A percentile compares a stretch with the other conserved stretches of the same genome.
Conservation (phyloP, 2,329 filamentous ascomycete genomes). For the Pseudogymnoascus sp. region DNA sequence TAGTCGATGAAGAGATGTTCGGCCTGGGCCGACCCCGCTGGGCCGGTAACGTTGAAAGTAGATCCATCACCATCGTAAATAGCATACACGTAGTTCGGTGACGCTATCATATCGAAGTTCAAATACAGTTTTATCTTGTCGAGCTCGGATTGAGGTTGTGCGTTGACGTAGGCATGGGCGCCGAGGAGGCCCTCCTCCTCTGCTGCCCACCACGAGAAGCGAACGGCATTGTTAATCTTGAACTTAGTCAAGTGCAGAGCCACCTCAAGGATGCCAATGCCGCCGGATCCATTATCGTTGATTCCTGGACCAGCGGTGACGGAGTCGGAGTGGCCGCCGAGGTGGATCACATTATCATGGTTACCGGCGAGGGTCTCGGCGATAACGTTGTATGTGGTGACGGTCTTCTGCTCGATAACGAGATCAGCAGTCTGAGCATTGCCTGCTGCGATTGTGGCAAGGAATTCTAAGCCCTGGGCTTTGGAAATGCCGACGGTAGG, state of each 20-base stretch:
- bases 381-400: constrained; percentile 16
- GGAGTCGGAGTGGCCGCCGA: constrained; percentile 54
- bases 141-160: constrained; percentile 39
- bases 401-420: constrained; percentile 10
- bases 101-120: constrained; percentile 58
- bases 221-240: constrained; percentile 48
- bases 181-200: constrained; percentile 57
- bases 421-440: constrained; percentile 13
- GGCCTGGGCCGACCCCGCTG: constrained; percentile 45
- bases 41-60: constrained; percentile 44
- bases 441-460: constrained; percentile 8
- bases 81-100: constrained; percentile 48
- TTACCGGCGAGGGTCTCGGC: constrained; percentile 51
- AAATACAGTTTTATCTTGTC: constrained; percentile 50
- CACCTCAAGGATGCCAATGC: constrained; percentile 48
- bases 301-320: constrained; percentile 54
- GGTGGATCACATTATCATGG: constrained; percentile 47
- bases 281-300: constrained; percentile 57
- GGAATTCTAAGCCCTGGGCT: constrained; percentile 13
- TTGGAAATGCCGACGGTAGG: constrained; percentile 15
- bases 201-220: constrained; percentile 56
- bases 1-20: constrained; percentile 44
- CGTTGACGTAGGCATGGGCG: constrained; percentile 45
- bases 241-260: constrained; percentile 50
- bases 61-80: constrained; percentile 48